Percentiles rank a stretch among this genome's conserved stretches.
Evolutionary conservation across 208 protist species (phyloP).

Genomic region (Leishmania gerbilli): DNA sequence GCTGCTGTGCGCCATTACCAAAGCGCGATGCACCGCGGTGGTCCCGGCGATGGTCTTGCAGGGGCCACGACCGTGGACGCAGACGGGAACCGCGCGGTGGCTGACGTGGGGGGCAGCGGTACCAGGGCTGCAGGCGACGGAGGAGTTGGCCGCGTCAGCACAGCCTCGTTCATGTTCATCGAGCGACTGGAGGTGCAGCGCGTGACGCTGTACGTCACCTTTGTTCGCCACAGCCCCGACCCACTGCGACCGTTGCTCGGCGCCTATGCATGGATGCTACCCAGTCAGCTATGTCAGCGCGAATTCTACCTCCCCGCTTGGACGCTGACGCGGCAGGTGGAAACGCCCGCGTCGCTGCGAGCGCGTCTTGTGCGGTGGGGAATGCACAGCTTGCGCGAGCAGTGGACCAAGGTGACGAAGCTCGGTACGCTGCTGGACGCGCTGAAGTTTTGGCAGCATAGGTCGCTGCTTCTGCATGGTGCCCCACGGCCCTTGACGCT

Average conservation of each 20-base stretch:
- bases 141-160: slow-evolving; percentile 11
- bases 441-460: slow-evolving; percentile 42
- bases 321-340: slow-evolving; percentile 41
- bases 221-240: slow-evolving; percentile 58
- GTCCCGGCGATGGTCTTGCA: slow-evolving; percentile 11
- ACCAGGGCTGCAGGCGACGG: background rate
- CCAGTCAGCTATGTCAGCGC: slow-evolving; percentile 47
- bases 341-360: slow-evolving; percentile 50
- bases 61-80: slow-evolving; percentile 2
- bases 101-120: background rate
- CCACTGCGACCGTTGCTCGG: slow-evolving; percentile 68
- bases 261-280: slow-evolving; percentile 74
- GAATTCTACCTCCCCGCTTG: slow-evolving; percentile 57
- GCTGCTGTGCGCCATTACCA: slow-evolving; percentile 28
- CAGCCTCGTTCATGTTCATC: slow-evolving; percentile 46
- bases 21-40: slow-evolving; percentile 10
- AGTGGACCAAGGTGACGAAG: slow-evolving; percentile 85
- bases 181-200: slow-evolving; percentile 50
- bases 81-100: background rate
- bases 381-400: slow-evolving; percentile 56
- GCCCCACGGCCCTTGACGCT: slow-evolving; percentile 41
- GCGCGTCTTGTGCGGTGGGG: slow-evolving; percentile 49
- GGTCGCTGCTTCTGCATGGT: slow-evolving; percentile 29
- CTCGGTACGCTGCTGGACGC: slow-evolving; percentile 62
- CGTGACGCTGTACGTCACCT: slow-evolving; percentile 66